Conservation (phyloP, 768 basidiomycete genomes). For the Zangia roseola region DNA sequence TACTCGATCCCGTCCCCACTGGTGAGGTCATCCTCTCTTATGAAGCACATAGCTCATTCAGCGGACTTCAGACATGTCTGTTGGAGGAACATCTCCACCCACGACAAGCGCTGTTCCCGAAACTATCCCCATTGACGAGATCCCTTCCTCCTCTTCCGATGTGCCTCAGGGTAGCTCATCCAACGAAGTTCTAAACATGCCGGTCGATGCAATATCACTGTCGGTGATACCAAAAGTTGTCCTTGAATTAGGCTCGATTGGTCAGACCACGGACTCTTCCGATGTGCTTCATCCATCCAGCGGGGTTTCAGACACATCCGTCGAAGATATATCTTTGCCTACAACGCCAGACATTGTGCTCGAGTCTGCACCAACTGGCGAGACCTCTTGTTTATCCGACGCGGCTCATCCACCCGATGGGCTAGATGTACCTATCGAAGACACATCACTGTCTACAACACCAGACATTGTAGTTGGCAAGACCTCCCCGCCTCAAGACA, state of each 20-base stretch:
- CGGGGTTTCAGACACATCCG: not conserved
- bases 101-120: slow-evolving; percentile 19
- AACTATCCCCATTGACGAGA: slow-evolving; percentile 26
- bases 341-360: not conserved
- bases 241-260: too few species aligned
- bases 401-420: too few species aligned
- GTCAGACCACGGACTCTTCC: too few species aligned
- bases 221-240: too few species aligned
- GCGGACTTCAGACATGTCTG: slow-evolving; percentile 13
- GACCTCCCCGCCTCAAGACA: not conserved
- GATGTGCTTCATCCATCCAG: not conserved
- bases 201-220: not conserved
- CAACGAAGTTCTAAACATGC: slow-evolving; percentile 7
- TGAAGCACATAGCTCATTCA: too few species aligned
- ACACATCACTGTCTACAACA: too few species aligned
- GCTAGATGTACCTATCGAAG: too few species aligned
- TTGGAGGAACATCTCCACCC: slow-evolving; percentile 33
- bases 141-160: slow-evolving; percentile 4
- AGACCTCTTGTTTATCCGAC: not conserved
- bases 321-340: not conserved
- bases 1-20: too few species aligned
- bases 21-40: too few species aligned
- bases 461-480: too few species aligned
- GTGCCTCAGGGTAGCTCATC: slow-evolving; percentile 3
- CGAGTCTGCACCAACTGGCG: not conserved